phyloP scores from a whole-genome alignment of 257 asterid genomes.

The Ballota nigra region DNA sequence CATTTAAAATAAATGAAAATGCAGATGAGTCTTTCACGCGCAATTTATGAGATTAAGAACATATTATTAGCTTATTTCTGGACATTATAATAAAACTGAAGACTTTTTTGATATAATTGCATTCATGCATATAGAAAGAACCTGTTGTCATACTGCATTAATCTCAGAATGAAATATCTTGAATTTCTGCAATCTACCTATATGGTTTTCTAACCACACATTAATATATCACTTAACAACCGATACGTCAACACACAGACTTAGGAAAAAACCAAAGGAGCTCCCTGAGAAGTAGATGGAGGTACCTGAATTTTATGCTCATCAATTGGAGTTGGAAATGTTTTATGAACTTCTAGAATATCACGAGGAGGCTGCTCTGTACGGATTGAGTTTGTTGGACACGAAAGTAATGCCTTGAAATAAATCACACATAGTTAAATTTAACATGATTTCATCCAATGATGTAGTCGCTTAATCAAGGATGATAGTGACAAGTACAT shows the following conservation, averaged over 20 bases:
- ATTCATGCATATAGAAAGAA: neutral
- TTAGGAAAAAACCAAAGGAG: neutral
- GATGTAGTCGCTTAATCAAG: neutral
- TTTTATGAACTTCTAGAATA: slow-evolving; percentile 54
- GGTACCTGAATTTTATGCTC: slow-evolving; percentile 48
- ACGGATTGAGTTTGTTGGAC: slow-evolving; percentile 75
- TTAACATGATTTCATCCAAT: slow-evolving; percentile 11
- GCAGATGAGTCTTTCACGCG: neutral
- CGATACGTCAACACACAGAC: neutral
- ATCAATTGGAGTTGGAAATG: slow-evolving; percentile 56
- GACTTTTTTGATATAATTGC: neutral
- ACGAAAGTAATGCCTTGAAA: slow-evolving; percentile 63
- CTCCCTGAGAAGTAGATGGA: slow-evolving; percentile 17
- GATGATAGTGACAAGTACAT: slow-evolving; percentile 9
- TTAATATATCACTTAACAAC: neutral
- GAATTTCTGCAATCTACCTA: neutral
- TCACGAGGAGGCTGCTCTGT: slow-evolving; percentile 53
- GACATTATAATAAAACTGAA: neutral
- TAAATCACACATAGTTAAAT: slow-evolving; percentile 17
- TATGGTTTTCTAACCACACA: neutral
- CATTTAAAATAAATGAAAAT: neutral
- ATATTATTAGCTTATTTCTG: neutral
- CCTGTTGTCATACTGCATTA: neutral
- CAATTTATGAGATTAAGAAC: neutral
- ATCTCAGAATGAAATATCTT: neutral